Conservation (phyloP, 2,329 filamentous ascomycete genomes). For the Peltaster fructicola region DNA sequence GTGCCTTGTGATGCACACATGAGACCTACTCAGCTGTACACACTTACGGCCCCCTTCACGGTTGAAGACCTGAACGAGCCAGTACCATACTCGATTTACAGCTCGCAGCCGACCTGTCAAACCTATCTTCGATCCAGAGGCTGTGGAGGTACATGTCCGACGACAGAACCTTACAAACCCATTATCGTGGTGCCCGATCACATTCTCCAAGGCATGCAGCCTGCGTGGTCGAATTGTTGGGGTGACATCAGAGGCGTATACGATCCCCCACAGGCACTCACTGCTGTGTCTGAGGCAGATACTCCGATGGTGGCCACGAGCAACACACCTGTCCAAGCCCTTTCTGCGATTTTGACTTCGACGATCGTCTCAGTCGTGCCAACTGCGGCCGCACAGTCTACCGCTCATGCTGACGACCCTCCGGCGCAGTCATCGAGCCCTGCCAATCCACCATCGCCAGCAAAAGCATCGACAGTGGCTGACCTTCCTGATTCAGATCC, state of each 20-base stretch:
- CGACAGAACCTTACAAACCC: slow-evolving; percentile 7
- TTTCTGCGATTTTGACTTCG: too few species aligned
- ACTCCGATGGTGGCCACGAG: not conserved
- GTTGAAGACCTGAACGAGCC: slow-evolving; percentile 6
- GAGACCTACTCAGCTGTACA: too few species aligned
- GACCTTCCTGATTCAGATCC: too few species aligned
- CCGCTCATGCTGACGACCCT: not conserved
- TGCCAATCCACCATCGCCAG: not conserved
- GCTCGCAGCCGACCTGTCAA: slow-evolving; percentile 7
- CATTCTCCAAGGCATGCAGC: slow-evolving; percentile 2
- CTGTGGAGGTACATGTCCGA: slow-evolving; percentile 6
- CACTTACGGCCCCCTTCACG: slow-evolving; percentile 6
- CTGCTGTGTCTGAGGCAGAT: slow-evolving; percentile 1
- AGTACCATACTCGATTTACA: slow-evolving; percentile 6
- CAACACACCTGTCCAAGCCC: too few species aligned
- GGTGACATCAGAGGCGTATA: slow-evolving; percentile 2
- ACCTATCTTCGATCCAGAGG: slow-evolving; percentile 3
- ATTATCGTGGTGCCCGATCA: slow-evolving; percentile 7
- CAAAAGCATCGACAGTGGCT: not conserved
- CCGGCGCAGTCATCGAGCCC: not conserved
- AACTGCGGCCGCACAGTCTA: slow-evolving; percentile 1
- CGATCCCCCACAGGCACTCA: slow-evolving; percentile 3
- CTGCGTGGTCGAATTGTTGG: slow-evolving; percentile 1
- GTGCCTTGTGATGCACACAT: too few species aligned
- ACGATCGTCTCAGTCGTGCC: not conserved